Conservation (phyloP, 139 green algal genomes). For the Nannochloris sp. region DNA sequence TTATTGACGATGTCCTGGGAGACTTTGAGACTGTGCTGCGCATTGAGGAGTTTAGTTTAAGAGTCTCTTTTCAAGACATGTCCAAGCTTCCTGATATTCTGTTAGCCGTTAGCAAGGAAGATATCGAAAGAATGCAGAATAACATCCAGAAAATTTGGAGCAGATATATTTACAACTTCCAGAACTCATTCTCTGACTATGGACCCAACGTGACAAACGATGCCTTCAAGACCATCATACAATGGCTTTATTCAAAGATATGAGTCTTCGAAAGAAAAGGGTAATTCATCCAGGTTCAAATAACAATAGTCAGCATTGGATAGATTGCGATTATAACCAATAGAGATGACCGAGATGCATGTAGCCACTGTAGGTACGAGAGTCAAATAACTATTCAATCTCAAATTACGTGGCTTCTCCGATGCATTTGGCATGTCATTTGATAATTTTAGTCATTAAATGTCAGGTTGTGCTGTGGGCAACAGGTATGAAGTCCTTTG, state of each 20-base stretch:
- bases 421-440: no score
- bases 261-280: no score
- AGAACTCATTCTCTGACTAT: not conserved
- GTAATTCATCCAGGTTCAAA: no score
- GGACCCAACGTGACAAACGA: slow-evolving; percentile 29
- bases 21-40: slow-evolving; percentile 20
- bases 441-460: no score
- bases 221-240: slow-evolving; percentile 49
- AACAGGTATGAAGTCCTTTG: no score
- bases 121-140: slow-evolving; percentile 30
- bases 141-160: slow-evolving; percentile 29
- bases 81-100: slow-evolving; percentile 37
- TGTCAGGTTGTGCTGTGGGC: no score
- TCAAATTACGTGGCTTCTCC: no score
- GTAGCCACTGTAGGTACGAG: no score
- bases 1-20: slow-evolving; percentile 31
- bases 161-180: slow-evolving; percentile 26
- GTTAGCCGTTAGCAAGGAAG: slow-evolving; percentile 8
- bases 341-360: no score
- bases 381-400: no score
- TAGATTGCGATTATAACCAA: no score
- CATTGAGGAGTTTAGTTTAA: slow-evolving; percentile 18
- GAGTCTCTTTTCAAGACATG: slow-evolving; percentile 33
- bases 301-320: no score
- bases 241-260: slow-evolving; percentile 29